Base-by-base conservation (phyloP, 2,329 filamentous ascomycete genomes). In the Phialophora verrucosa region DNA sequence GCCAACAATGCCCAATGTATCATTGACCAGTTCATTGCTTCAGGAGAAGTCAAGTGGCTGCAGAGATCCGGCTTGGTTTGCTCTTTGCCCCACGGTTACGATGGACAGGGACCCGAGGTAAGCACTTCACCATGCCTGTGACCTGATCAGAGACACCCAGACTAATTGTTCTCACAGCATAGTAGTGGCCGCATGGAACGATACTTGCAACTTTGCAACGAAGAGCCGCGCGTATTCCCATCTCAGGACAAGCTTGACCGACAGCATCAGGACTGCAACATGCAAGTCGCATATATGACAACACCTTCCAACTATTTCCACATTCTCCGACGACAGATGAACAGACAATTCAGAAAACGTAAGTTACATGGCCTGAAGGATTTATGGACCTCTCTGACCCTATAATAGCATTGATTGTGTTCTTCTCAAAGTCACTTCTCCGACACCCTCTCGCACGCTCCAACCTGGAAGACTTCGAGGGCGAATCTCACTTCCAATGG, bases 1-100 rank as follows among this genome's bases (percentile, higher is more conserved):
- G 95, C 95, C 85, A 99, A 99, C 87, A 99, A 97, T 76, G 94
- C 95, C 51, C 95, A 99, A 82, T 96, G 93, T 79, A 96, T 99
- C 80, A 96, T 99, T 76, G 95, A 99, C 79, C 95, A 99, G 82
- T 99, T 99, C 82, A 90, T 99, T 74, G 94, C 95, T 59, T 97
- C 95, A 69, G 95, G 95, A 77, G 95, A 99, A 83, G 90, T 91
- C 71, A 99, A 99, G 84, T 99, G 95, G 95, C 90, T 98, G 82
- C 95, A 99, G 84, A 90, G 95, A 80, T 97, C 93, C 62, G 95
- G 95, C 76, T 88, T 99, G 59, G 92, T 99, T 74, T 91, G 98
- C 87, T 97, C 93, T 69, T 86, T 99, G 64, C 95, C 95, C 62
- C 95, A 99, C 82, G 95, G 95, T 74, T 99, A 98, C 79, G 95